Evolutionary conservation across 208 protist species (phyloP).

Genomic region (Naegleria lovaniensis): DNA sequence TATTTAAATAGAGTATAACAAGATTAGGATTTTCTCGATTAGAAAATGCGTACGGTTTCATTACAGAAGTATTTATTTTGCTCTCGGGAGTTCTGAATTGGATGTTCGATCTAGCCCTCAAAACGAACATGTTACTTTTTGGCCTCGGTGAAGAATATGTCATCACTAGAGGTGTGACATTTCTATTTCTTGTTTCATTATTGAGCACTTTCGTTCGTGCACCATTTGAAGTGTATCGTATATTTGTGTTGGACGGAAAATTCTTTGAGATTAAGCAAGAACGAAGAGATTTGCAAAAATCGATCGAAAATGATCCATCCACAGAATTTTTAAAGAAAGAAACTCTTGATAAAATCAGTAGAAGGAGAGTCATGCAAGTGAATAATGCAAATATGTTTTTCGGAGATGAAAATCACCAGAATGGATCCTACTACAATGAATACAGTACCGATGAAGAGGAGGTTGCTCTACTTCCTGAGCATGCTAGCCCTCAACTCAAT

Average conservation of each 20-base stretch:
- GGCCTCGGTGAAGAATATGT: neutral
- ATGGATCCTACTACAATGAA: neutral
- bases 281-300: neutral
- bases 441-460: neutral
- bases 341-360: neutral
- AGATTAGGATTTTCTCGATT: conserved; percentile 19
- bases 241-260: conserved; percentile 26
- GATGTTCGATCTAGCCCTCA: neutral
- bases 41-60: conserved; percentile 20
- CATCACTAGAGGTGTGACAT: conserved; percentile 12
- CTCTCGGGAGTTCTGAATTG: neutral
- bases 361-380: neutral
- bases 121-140: neutral
- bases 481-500: neutral
- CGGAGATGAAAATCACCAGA: neutral
- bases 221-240: conserved; percentile 26
- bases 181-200: conserved; percentile 18
- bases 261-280: conserved; percentile 19
- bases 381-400: neutral
- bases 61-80: neutral
- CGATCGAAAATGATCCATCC: neutral
- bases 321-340: neutral
- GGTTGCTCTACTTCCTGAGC: neutral
- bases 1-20: neutral
- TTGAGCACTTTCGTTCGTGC: neutral